Percentiles rank a stretch among this genome's conserved stretches.
These are phyloP conservation scores for Diplocarpon rosae DNA, from an alignment of 2,329 filamentous ascomycete genomes.

Conservation along the genomic window DNA sequence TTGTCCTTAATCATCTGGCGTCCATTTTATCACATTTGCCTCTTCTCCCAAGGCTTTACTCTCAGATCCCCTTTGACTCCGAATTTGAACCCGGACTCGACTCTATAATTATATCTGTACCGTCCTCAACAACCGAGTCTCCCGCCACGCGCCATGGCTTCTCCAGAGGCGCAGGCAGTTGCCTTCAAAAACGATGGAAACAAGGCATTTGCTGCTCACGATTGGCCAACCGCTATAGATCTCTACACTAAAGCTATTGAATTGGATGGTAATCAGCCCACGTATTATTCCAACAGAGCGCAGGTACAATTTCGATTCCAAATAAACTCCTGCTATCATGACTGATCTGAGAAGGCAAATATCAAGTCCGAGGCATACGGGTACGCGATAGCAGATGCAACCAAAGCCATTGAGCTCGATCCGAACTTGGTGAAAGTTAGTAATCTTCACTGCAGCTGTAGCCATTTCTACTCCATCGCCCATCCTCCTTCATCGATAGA, in stretches of 20 bases:
- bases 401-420: slow-evolving; percentile 83
- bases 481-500: background rate
- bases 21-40: no score
- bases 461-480: background rate
- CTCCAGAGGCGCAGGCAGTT: slow-evolving; percentile 53
- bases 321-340: slow-evolving; percentile 31
- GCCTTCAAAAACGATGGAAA: slow-evolving; percentile 91
- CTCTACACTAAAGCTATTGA: slow-evolving; percentile 83
- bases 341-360: slow-evolving; percentile 58
- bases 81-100: no score
- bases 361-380: slow-evolving; percentile 95
- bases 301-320: slow-evolving; percentile 50
- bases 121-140: background rate
- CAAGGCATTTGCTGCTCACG: slow-evolving; percentile 76
- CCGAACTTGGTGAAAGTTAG: slow-evolving; percentile 77
- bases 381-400: slow-evolving; percentile 82
- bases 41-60: background rate
- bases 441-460: background rate
- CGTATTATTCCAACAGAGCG: slow-evolving; percentile 89
- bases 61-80: background rate
- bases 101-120: background rate
- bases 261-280: slow-evolving; percentile 69
- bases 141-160: slow-evolving; percentile 15
- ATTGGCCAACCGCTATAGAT: slow-evolving; percentile 74
- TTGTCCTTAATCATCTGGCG: no score